Evolutionary conservation across 768 basidiomycete species (phyloP), one percentile per base, ranked within the genome.

Genomic region (Macrolepiota fuliginosa): DNA sequence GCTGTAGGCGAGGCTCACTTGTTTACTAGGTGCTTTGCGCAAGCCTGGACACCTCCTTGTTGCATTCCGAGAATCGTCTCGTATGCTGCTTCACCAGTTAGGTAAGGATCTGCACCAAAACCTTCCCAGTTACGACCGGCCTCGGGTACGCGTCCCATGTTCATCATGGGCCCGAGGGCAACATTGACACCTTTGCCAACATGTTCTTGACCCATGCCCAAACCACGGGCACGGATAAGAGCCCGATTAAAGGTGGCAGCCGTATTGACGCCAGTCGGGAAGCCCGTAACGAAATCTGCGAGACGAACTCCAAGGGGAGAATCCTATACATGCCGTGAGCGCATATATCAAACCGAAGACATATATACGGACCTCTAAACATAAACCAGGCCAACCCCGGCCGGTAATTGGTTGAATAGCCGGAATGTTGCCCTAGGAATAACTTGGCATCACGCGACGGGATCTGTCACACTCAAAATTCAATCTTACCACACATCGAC

Each of bases 91-190:
- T 92, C 92, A 12, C 95, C 94, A 19, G 83, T 68, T 12, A 96
- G 77, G 75, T 86, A 96, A 0, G 95, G 95, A 71, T 97, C 95
- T 10, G 83, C 92, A 37, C 94, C 94, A 61, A 94, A 95, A n/a
- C 92, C 93, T 79, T 96, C 95, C 92, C 93, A 96, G 73, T 95
- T 94, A 29, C 95, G 80, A 17, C 95, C 95, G 7, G 89, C 92
- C 65, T 84, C 79, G 1, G 90, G 86, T n/a, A 88, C 74, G n/a
- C 91, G 84, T 0, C 89, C 91, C 78, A 96, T 83, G 70, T 95
- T 94, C 86, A 92, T 94, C 89, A 91, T 91, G 0, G 92, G 83
- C 0, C 83, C 84, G 5, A 96, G 81, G 11, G 87, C 89, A 53
- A 96, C 76, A 67, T 97, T 84, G 50, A 92, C 87, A 22, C 96